phyloP scores from a whole-genome alignment of 805 yeast species.

The Cyberlindnera japonica region DNA sequence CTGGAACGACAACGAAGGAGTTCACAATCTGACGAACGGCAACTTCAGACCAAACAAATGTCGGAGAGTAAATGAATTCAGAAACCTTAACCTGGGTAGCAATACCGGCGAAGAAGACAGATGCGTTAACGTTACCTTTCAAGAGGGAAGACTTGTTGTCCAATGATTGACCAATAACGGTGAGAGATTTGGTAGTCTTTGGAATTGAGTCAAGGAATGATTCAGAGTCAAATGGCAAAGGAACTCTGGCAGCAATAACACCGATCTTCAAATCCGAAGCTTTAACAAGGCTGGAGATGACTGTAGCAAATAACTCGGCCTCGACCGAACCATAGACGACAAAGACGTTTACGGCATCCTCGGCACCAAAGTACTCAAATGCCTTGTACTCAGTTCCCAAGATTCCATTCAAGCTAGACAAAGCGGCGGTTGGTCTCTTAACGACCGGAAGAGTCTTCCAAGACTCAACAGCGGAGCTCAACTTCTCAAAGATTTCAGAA shows the following conservation, averaged over 20 bases:
- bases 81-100: slow-evolving; percentile 36
- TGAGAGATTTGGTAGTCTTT: slow-evolving; percentile 49
- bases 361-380: slow-evolving; percentile 68
- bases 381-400: slow-evolving; percentile 53
- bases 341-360: slow-evolving; percentile 65
- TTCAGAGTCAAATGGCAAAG: slow-evolving; percentile 69
- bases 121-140: slow-evolving; percentile 69
- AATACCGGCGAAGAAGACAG: slow-evolving; percentile 48
- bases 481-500: slow-evolving; percentile 35
- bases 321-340: slow-evolving; percentile 78
- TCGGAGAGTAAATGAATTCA: slow-evolving; percentile 50
- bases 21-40: slow-evolving; percentile 47
- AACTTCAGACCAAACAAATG: slow-evolving; percentile 53
- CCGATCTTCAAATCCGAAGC: slow-evolving; percentile 44
- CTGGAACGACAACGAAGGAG: slow-evolving; percentile 37
- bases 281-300: slow-evolving; percentile 30
- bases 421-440: slow-evolving; percentile 43
- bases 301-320: slow-evolving; percentile 47
- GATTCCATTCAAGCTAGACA: slow-evolving; percentile 47
- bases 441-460: slow-evolving; percentile 29
- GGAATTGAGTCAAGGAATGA: slow-evolving; percentile 62
- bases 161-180: slow-evolving; percentile 62
- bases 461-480: slow-evolving; percentile 31
- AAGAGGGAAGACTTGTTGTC: slow-evolving; percentile 39
- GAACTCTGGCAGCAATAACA: slow-evolving; percentile 67